A percentile compares a stretch with the other conserved stretches of the same genome.
Conservation (phyloP, 1,284 basidiomycete genomes). For the Cryptococcus sp. region DNA sequence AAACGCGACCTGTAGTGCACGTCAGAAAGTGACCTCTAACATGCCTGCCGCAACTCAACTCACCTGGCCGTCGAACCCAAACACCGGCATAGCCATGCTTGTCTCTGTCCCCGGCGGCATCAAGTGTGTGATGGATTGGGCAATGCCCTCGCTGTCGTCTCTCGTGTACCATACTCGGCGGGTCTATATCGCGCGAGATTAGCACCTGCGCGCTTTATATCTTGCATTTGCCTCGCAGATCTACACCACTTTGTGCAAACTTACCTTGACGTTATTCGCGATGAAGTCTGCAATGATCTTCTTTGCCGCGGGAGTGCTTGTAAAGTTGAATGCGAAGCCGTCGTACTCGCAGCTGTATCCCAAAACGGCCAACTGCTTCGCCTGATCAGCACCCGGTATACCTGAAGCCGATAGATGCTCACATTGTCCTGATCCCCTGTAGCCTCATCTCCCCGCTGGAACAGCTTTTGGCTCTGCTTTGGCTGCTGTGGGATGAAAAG, state of each 20-base stretch:
- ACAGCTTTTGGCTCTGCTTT: neutral
- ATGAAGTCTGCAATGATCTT: constrained; percentile 45
- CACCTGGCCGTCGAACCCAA: constrained; percentile 43
- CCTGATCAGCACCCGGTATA: neutral
- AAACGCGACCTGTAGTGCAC: constrained; percentile 29
- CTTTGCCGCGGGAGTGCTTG: constrained; percentile 28
- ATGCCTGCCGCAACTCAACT: constrained; percentile 3
- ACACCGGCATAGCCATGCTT: constrained; percentile 41
- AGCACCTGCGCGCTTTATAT: neutral
- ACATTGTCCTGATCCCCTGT: constrained; percentile 13
- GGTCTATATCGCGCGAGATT: constrained; percentile 10
- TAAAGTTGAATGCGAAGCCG: constrained; percentile 39
- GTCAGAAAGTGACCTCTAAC: constrained; percentile 3
- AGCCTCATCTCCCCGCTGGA: neutral
- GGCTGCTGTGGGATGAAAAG: constrained; percentile 29
- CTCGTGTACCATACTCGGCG: constrained; percentile 40
- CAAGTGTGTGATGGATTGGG: constrained; percentile 34
- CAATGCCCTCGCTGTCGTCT: constrained; percentile 39
- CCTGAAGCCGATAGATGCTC: constrained; percentile 1
- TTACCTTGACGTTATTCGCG: constrained; percentile 37
- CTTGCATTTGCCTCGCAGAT: neutral
- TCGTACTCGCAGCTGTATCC: constrained; percentile 35
- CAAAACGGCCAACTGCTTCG: constrained; percentile 30
- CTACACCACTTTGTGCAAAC: neutral
- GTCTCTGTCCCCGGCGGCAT: constrained; percentile 41